Evolutionary conservation across 2,329 filamentous ascomycete species (phyloP), one percentile per base, ranked within the genome.

Genomic region (Chalara sp.): DNA sequence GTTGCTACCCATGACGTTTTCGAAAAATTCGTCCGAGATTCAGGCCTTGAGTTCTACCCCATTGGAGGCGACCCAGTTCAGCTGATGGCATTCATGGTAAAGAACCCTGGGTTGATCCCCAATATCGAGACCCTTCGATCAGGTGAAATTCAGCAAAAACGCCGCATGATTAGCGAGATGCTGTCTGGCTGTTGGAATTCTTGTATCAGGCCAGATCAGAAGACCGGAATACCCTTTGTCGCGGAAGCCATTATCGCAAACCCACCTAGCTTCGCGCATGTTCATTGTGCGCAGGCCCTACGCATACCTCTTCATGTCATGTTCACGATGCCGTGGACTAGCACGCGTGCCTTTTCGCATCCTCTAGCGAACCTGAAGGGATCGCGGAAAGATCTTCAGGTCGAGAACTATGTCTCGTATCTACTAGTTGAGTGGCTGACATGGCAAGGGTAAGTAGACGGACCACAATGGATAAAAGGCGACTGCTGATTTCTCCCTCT

Each of bases 71-170:
- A 89, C 61, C 86, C 86, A 0, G 77, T 80, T 2, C 78, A 86
- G 58, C 71, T 89, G 39, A 89, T 89, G 86, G 87, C 88, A 13
- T 93, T 90, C 62, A 93, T 93, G 88, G 88, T 92, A 44, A 90
- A 89, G 67, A 86, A 92, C 58, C 87, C 89, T 0, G 87, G 88
- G 0, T 72, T 95, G 32, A 88, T 93, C 80, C 89, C 89, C 1
- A 84, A 83, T 0, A 79, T 91, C 54, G 81, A 89, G 46, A 83
- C 84, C 0, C 69, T 93, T 46, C 81, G 80, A 52, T 84, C 76
- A 54, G 88, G 88, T 3, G 88, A 92, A 61, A 79, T 95, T 46
- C 81, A 76, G 44, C 83, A 82, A 65, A 76, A 87, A 33, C 76
- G 88, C 11, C 80, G 76, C 53, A 86, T 85, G 31, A 87, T 93